These are phyloP conservation scores for Lactarius quietus DNA, from an alignment of 768 basidiomycete genomes.

Conservation along the genomic window DNA sequence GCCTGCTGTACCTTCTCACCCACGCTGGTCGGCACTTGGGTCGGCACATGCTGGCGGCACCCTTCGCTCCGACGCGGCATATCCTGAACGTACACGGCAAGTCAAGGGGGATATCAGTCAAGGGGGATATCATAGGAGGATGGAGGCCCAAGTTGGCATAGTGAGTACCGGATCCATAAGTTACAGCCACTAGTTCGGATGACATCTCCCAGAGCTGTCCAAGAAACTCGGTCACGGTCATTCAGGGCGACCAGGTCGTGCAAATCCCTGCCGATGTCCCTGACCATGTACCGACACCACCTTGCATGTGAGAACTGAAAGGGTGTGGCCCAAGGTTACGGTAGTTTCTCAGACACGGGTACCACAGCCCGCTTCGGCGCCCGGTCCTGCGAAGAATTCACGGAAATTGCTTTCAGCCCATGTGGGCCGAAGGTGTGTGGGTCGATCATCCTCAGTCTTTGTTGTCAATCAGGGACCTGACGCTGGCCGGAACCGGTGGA, in stretches of 20 bases:
- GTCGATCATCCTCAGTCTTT: too few relatives aligned
- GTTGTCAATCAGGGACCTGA: neutral
- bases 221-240: constrained; percentile 9
- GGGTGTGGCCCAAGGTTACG: neutral
- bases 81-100: constrained; percentile 8
- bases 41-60: neutral
- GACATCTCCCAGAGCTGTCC: neutral
- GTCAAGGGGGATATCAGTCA: constrained; percentile 4
- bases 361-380: neutral
- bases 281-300: constrained; percentile 3
- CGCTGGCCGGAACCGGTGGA: constrained; percentile 15
- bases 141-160: neutral
- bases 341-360: neutral
- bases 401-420: too few relatives aligned
- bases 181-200: neutral
- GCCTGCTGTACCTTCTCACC: neutral
- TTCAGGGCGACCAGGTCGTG: constrained; percentile 4
- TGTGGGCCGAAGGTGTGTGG: too few relatives aligned
- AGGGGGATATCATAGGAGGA: constrained; percentile 1
- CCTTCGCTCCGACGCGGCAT: constrained; percentile 14
- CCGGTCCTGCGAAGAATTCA: constrained; percentile 6
- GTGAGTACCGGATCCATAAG: neutral
- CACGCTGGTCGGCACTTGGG: neutral
- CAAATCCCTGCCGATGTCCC: constrained; percentile 3
- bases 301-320: constrained; percentile 5